Evolutionary conservation across 2,329 filamentous ascomycete species (phyloP).

Genomic region (Zasmidium citrigriseum): DNA sequence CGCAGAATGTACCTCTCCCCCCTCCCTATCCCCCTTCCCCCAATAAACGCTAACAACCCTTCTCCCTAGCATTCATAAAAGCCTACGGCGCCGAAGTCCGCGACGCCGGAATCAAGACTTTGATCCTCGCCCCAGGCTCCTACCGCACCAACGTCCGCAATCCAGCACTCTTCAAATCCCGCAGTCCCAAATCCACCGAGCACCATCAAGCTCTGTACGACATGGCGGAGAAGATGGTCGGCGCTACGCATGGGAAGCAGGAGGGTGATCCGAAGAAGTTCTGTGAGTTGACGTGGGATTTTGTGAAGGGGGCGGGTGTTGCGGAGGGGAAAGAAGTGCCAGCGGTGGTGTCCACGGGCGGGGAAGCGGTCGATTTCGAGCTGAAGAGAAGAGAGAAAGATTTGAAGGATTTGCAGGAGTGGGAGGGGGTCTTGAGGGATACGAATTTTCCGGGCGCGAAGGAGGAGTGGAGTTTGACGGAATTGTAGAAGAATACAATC

Average conservation of each 20-base stretch:
- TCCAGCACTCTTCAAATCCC: not conserved
- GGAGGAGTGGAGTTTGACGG: not conserved
- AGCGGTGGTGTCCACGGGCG: not conserved
- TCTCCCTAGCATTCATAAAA: slow-evolving; percentile 2
- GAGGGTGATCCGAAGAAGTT: slow-evolving; percentile 1
- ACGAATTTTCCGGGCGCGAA: not conserved
- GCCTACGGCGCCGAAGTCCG: not conserved
- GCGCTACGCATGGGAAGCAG: not conserved
- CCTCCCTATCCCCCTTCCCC: not conserved
- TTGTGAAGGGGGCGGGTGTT: not conserved
- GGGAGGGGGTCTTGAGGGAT: not conserved
- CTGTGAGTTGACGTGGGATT: not conserved
- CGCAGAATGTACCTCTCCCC: not conserved
- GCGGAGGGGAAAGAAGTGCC: slow-evolving; percentile 6
- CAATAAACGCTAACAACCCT: not conserved
- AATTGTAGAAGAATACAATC: not conserved
- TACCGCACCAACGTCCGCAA: slow-evolving; percentile 5
- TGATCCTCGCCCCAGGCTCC: slow-evolving; percentile 8
- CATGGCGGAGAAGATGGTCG: not conserved
- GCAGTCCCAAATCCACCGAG: not conserved
- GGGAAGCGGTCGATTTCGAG: not conserved
- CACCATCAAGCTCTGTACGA: not conserved
- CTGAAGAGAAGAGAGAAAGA: not conserved
- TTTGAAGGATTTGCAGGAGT: not conserved
- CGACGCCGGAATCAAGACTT: not conserved